Conservation (phyloP, 805 yeast species). For the Kockiozyma suomiensis region DNA sequence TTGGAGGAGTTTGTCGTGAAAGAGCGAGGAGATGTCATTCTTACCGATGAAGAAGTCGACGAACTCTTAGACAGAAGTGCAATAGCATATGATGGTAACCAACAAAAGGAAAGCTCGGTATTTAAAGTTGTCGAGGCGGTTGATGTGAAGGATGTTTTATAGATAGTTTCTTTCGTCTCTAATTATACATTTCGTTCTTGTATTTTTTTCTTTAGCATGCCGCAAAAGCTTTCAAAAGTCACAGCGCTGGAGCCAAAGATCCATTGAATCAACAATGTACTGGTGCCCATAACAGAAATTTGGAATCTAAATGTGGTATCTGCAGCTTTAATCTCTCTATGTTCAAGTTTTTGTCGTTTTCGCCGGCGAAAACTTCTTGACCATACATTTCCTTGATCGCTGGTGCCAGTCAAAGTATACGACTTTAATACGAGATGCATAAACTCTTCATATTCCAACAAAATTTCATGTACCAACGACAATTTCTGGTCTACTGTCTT, state of each 20-base stretch:
- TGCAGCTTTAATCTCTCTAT: not conserved
- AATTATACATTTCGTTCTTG: not conserved
- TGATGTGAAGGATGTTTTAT: no score
- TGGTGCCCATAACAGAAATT: not conserved
- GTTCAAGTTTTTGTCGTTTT: slow-evolving; percentile 9
- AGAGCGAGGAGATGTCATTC: slow-evolving; percentile 28
- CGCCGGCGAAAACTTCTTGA: slow-evolving; percentile 27
- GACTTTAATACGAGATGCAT: not conserved
- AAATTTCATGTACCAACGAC: not conserved
- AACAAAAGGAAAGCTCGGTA: not conserved
- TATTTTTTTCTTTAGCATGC: slow-evolving; percentile 12
- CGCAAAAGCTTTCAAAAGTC: slow-evolving; percentile 29
- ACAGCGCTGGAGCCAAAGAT: slow-evolving; percentile 10
- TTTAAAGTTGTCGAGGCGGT: slow-evolving; percentile 23
- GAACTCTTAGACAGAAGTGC: slow-evolving; percentile 24
- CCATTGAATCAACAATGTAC: slow-evolving; percentile 9
- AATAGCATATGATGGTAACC: slow-evolving; percentile 23
- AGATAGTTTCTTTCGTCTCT: not conserved
- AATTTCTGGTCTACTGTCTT: not conserved
- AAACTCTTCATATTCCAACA: not conserved
- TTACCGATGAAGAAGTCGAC: slow-evolving; percentile 27
- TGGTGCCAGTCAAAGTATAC: not conserved
- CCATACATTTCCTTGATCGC: slow-evolving; percentile 29
- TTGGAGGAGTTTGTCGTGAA: slow-evolving; percentile 24
- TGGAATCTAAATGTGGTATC: slow-evolving; percentile 8